Base-by-base conservation (phyloP, 1,284 basidiomycete genomes). In the Amylostereum areolatum region DNA sequence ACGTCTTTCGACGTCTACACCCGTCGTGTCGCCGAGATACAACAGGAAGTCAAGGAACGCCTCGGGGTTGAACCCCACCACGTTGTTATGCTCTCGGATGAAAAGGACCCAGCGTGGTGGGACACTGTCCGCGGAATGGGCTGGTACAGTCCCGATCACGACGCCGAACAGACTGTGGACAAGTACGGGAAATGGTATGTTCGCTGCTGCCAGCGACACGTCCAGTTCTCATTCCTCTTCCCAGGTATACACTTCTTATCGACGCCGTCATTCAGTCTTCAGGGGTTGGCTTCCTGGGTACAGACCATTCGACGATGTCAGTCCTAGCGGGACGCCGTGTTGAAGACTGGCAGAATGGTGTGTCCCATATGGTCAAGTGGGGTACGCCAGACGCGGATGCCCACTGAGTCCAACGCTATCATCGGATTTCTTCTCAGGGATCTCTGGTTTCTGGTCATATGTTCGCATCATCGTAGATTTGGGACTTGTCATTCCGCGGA, bases 51-150 rank as follows among this genome's bases (percentile, higher is more conserved):
- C 29, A 59, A 66, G 39, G 62, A 70, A 48, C 70, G 69, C 41
- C 76, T 77, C 54, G 78, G 78, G 1, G 62, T 81, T 18, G 63
- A 80, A 11, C 64, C 64, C 28, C 55, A 75, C 8, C 70, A 78
- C 55, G 80, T 89, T 37, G 71, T 89, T 51, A 75, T 89, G 69
- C 87, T 84, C 10, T 85, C 81, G 54, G 86, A 89, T 59, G 86
- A 89, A 64, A 59, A 65, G 47, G 74, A 87, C 58, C 61, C 70
- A 7, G 69, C 66, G 10, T 89, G 85, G 83, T 88, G 86, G 83
- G 67, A 72, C 31, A 74, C 74, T 33, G 79, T 88, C 7, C 65
- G 65, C 29, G 62, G 68, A 8, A 63, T 74, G 48, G 85, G 85
- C 3, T 87, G 85, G 85, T 71, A 70, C 43, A 65, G 62, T 32